Evolutionary conservation across 2,329 filamentous ascomycete species (phyloP), one percentile per base, ranked within the genome.

Genomic region (Pyrenochaeta sp.): DNA sequence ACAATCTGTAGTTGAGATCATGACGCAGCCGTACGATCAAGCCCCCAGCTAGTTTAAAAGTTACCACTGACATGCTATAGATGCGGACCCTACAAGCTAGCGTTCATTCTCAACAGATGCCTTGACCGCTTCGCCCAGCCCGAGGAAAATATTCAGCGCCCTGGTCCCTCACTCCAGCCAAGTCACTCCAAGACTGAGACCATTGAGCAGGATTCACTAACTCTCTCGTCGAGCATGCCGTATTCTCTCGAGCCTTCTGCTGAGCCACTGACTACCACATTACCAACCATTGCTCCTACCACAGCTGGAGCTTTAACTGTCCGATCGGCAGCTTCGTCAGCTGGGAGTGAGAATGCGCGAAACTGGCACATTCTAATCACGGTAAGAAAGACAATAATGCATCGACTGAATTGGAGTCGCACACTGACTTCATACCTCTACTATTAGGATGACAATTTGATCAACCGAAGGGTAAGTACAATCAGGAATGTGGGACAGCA

Each of bases 391-490:
- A 19, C 19, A 19, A 39, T 19, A 3, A 6, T n/a, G 1, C n/a
- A 39, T 13, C 4, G 13, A n/a, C 15, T n/a, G 13, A n/a, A 13
- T 39, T n/a, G 13, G 5, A 13, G 36, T 5, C 36, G 15, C 36
- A 19, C 15, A 39, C 36, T 39, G 15, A 39, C 36, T 39, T 19
- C 13, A 39, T 39, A n/a, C 15, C 13, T 39, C 36, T n/a, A n/a
- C 8, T n/a, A 12, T 36, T 13, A 39, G 0, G 78, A 80, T 46
- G 78, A 80, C 46, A 80, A 80, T 36, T 15, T 58, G 0, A 68
- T 80, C 37, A 80, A 80, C 22, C 63, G 78, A 2, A 75, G 67
- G 61, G 75, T 77, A 49, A 27, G 64, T 64, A 7, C 5, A 9
- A 2, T 1, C 6, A 12, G 8, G 6, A 13, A 12, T 8, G 25